Evolutionary conservation across 352 stramenopile genomes (phyloP), one percentile per base, ranked within the genome.

Genomic region (Elongisporangium undulatum): DNA sequence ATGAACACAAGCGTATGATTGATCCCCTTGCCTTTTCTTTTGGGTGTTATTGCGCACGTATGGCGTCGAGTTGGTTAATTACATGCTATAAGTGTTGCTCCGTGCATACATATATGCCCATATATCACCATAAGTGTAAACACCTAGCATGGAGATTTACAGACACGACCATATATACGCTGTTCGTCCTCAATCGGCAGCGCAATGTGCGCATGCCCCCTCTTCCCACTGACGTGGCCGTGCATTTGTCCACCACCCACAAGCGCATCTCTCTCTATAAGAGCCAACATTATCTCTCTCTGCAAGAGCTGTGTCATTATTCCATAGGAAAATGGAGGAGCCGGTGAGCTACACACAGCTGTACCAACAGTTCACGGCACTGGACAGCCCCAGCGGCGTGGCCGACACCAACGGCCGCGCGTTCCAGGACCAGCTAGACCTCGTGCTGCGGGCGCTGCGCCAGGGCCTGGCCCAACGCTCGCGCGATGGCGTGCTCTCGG

Each of bases 401-500:
- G 58, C 55, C 41, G 74, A 82, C 67, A 74, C 71, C 38, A 82
- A 82, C 57, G 60, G 49, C 49, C 58, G 64, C 21, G 67, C 62
- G 13, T 86, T 86, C 69, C 76, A 86, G 59, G 65, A 86, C 54
- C 69, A 76, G 58, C 63, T 86, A 22, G 56, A 65, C 17, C 24
- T 58, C 10, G 62, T 66, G 29, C 64, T 84, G 39, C 59, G 12
- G 61, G 72, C 66, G 38, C 45, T 75, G 49, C 23, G 71, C 68
- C 61, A 80, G 22, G 77, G 77, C 45, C 49, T 92, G 5, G 48
- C 63, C 52, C 80, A 90, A 66, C 81, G 84, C 4, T 75, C 89
- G 53, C 56, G 74, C 38, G 80, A 92, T 69, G 76, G 79, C 54
- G 66, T 85, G 21, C 70, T 94, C 24, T 87, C 79, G 5, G 58